Conservation (phyloP, 345 rosid species). For the Pistacia vera region DNA sequence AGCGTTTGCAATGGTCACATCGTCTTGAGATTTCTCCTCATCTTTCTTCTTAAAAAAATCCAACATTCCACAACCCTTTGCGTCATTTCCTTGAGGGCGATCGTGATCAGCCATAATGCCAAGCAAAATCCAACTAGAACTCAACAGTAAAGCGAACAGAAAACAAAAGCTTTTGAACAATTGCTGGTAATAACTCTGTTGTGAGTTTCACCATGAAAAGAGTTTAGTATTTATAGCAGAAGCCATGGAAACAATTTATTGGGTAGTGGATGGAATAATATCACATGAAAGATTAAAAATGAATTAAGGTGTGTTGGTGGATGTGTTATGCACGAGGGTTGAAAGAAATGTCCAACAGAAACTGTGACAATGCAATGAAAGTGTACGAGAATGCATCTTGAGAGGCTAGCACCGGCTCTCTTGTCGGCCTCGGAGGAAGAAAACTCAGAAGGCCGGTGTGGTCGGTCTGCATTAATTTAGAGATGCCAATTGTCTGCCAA, state of each 20-base stretch:
- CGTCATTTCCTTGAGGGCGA: conserved; percentile 17
- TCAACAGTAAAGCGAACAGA: conserved; percentile 2
- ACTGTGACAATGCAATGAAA: not conserved
- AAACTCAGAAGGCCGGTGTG: conserved; percentile 25
- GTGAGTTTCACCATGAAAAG: conserved; percentile 5
- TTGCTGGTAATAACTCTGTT: not conserved
- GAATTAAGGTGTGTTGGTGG: not conserved
- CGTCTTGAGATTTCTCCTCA: conserved; percentile 25
- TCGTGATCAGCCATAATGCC: conserved; percentile 41
- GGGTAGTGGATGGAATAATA: not conserved
- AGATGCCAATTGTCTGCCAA: conserved; percentile 10
- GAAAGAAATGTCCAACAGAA: conserved; percentile 15
- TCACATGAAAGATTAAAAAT: conserved; percentile 5
- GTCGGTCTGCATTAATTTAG: conserved; percentile 32
- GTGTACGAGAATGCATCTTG: not conserved
- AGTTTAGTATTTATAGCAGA: conserved; percentile 20
- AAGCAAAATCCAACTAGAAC: not conserved
- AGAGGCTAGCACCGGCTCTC: conserved; percentile 1
- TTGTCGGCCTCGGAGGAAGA: conserved; percentile 11
- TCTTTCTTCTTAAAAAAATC: conserved; percentile 50
- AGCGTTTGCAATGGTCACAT: conserved; percentile 5
- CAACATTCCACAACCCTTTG: conserved; percentile 42
- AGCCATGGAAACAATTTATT: not conserved
- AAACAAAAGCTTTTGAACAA: not conserved
- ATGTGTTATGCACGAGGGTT: conserved; percentile 12